Conservation (phyloP, 1,284 basidiomycete genomes). For the Tylopilus sp. region DNA sequence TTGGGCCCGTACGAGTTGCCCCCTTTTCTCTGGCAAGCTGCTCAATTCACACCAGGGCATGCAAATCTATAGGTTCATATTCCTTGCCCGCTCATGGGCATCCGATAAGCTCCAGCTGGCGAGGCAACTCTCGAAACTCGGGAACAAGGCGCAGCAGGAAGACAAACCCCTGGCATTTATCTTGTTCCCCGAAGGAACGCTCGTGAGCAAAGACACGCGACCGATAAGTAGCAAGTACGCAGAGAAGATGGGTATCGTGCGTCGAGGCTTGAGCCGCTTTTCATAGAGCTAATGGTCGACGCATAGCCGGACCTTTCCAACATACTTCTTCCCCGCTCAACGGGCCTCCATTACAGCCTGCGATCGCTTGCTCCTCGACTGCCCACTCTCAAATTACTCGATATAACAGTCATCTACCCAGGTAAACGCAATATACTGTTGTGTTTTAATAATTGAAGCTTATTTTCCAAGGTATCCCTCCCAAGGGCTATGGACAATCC, state of each 20-base stretch:
- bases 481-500: slow-evolving; percentile 69
- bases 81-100: slow-evolving; percentile 82
- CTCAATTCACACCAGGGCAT: slow-evolving; percentile 54
- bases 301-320: slow-evolving; percentile 73
- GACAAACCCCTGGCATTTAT: slow-evolving; percentile 76
- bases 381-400: slow-evolving; percentile 76
- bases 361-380: slow-evolving; percentile 76
- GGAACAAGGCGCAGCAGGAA: slow-evolving; percentile 54
- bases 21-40: background rate
- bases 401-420: slow-evolving; percentile 86
- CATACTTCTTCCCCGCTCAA: slow-evolving; percentile 82
- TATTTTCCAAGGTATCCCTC: slow-evolving; percentile 53
- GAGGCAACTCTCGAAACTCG: slow-evolving; percentile 53
- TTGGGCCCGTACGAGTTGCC: slow-evolving; percentile 71
- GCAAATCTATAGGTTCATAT: slow-evolving; percentile 92
- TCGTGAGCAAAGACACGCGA: slow-evolving; percentile 77
- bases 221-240: slow-evolving; percentile 82
- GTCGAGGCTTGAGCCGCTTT: slow-evolving; percentile 32
- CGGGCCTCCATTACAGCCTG: slow-evolving; percentile 82
- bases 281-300: slow-evolving; percentile 5
- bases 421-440: slow-evolving; percentile 41
- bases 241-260: slow-evolving; percentile 74
- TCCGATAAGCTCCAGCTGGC: slow-evolving; percentile 68
- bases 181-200: slow-evolving; percentile 90
- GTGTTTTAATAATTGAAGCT: background rate